Evolutionary conservation across 805 yeast genomes (phyloP), one percentile per base, ranked within the genome.

Genomic region (Kuraishia ogatae): DNA sequence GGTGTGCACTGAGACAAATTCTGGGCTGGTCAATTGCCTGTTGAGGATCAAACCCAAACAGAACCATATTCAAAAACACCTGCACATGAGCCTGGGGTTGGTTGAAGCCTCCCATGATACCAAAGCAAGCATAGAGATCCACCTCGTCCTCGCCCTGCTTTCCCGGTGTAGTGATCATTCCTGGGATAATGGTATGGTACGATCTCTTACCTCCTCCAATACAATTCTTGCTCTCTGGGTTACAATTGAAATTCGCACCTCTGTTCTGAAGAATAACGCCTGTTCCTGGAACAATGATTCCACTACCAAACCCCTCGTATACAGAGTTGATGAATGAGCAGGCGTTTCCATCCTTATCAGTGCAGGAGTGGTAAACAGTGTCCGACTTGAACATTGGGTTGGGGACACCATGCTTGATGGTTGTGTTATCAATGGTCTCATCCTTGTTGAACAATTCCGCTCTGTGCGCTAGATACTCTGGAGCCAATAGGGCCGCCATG

Each of bases 11-110:
- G 54, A 88, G 72, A 49, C 88, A 83, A 49, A 89, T 73, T 58
- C 96, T 74, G 2, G 96, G 94, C 13, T 86, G 82, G 64, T 88
- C 94, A 43, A 87, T 67, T 3, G 91, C 83, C 61, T 82, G 80
- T 67, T 89, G 96, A 2, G 93, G 89, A 54, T 80, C 78, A 62
- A 83, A 67, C 0, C 83, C 83, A 65, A 84, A 88, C 13, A 83
- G 63, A 1, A 77, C 62, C 75, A 88, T 66, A 65, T 89, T 88
- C 58, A 87, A 68, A 46, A 80, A 84, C 43, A 86, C 92, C 66
- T 87, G 93, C 6, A 88, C 82, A 61, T 88, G 96, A 1, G 92
- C 92, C 61, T 86, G 89, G 2, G 96, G 96, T 66, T 89, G 96
- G 73, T 84, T 87, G 71, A 83, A 88, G 0, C 93, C 96, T 19